A percentile compares a stretch with the other conserved stretches of the same genome.
phyloP scores from a whole-genome alignment of 768 basidiomycete genomes.

The Rhizopogon vinicolor region DNA sequence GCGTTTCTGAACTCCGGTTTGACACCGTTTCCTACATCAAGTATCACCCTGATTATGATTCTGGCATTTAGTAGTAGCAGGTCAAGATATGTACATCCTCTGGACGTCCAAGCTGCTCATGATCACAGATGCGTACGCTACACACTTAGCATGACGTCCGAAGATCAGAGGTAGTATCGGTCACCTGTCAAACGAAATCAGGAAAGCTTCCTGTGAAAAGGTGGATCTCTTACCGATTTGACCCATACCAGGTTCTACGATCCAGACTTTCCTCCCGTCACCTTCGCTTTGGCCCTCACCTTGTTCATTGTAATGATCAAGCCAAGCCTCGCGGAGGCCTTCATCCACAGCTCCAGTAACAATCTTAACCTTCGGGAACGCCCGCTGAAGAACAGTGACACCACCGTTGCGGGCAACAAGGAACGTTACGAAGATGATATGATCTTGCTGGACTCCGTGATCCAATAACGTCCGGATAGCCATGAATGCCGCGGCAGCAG shows the following conservation, averaged over 20 bases:
- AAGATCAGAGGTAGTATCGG: not conserved
- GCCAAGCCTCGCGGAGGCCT: conserved; percentile 69
- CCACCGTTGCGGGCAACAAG: conserved; percentile 83
- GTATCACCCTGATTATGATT: not conserved
- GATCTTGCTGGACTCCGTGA: conserved; percentile 81
- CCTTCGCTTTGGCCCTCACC: conserved; percentile 35
- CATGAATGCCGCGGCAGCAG: conserved; percentile 92
- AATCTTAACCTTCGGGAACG: conserved; percentile 83
- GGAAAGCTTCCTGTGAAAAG: not conserved
- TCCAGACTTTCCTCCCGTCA: conserved; percentile 66
- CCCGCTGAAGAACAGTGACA: conserved; percentile 66
- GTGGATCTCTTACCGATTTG: conserved; percentile 57
- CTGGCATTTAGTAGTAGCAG: not conserved
- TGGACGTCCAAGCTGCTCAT: not conserved
- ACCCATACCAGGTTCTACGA: conserved; percentile 85
- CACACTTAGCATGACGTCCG: not conserved
- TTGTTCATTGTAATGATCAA: conserved; percentile 51
- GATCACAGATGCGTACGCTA: not conserved
- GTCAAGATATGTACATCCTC: not conserved
- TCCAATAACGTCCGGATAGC: conserved; percentile 90
- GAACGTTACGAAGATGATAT: conserved; percentile 88
- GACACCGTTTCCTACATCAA: not conserved
- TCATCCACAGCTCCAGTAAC: conserved; percentile 84
- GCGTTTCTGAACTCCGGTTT: not conserved
- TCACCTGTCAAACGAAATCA: not conserved